Evolutionary conservation across 768 basidiomycete species (phyloP), one percentile per base, ranked within the genome.

Genomic region (Tylopilus vinaceipallidus): DNA sequence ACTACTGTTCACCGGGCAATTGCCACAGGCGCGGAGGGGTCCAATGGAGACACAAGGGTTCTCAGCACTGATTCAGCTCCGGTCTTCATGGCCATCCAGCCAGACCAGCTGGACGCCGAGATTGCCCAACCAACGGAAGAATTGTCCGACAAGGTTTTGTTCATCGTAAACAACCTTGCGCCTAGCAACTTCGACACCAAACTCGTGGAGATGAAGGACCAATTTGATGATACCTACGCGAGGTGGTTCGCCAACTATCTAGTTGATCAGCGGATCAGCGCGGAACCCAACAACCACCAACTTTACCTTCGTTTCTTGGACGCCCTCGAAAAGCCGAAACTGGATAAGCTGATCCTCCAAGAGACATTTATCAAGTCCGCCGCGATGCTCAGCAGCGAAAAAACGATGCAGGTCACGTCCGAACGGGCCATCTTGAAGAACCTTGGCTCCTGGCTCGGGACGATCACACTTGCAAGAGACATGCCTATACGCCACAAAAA

Each of bases 191-290:
- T 97, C 53, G 93, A 93, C 32, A 59, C 77, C 22, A 99, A 99
- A 69, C 73, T 94, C 30, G 67, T 72, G 27, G 97, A 98, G 60
- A 93, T 99, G 86, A 78, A 76, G 47, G 83, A 82, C 27, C 76
- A 89, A 48, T 95, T 95, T 69, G 79, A 88, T 39, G 88, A 94
- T 58, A 75, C 81, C 34, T 84, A 93, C 64, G 83, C 91, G 8
- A 80, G 88, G 39, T 99, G 97, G 97, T 97, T 99, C 61, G 95
- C 97, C 38, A 88, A 97, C 65, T 99, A 98, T 68, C 79, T 99
- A 41, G 94, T 99, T 30, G 92, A 95, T 61, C 91, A 98, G 63
- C 89, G 97, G 32, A 84, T 98, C 67, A 89, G 88, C 70, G 88
- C 88, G 49, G 97, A 99, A 70, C 92, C 92, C 45, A 99, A 99